phyloP scores from a whole-genome alignment of 2,329 filamentous ascomycete species.

The Fusarium longipes region DNA sequence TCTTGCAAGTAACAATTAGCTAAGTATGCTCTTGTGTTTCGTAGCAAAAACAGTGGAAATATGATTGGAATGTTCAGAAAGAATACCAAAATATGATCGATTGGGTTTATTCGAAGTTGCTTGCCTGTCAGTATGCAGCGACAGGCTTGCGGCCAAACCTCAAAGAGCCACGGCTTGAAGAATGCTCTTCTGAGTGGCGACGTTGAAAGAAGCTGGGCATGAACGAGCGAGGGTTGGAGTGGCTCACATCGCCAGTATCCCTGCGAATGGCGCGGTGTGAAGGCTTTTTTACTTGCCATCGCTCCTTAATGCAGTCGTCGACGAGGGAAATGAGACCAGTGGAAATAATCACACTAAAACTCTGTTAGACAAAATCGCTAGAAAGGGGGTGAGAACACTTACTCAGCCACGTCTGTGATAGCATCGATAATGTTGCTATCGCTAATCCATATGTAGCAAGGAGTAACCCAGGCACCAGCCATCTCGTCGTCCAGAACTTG shows the following conservation, averaged over 20 bases:
- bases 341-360: conserved; percentile 80
- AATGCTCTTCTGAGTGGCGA: conserved; percentile 53
- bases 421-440: conserved; percentile 76
- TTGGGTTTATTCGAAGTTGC: not conserved
- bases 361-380: conserved; percentile 40
- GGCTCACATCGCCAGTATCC: conserved; percentile 41
- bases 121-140: conserved; percentile 50
- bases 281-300: conserved; percentile 69
- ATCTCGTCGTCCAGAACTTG: conserved; percentile 77
- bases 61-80: not conserved
- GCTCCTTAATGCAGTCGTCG: conserved; percentile 88
- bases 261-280: conserved; percentile 44
- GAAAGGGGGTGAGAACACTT: conserved; percentile 52
- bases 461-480: conserved; percentile 90
- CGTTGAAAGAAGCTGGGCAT: conserved; percentile 57
- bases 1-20: conserved; percentile 9
- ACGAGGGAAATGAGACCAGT: conserved; percentile 90
- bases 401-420: conserved; percentile 88
- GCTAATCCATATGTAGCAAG: conserved; percentile 90
- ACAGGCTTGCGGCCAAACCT: conserved; percentile 52
- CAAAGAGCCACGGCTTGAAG: conserved; percentile 50
- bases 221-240: conserved; percentile 48
- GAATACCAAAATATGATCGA: not conserved
- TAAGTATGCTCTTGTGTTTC: conserved; percentile 12
- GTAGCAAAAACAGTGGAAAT: not conserved